phyloP scores from a whole-genome alignment of 305 asterid genomes.

The Fraxinus angustifolia region DNA sequence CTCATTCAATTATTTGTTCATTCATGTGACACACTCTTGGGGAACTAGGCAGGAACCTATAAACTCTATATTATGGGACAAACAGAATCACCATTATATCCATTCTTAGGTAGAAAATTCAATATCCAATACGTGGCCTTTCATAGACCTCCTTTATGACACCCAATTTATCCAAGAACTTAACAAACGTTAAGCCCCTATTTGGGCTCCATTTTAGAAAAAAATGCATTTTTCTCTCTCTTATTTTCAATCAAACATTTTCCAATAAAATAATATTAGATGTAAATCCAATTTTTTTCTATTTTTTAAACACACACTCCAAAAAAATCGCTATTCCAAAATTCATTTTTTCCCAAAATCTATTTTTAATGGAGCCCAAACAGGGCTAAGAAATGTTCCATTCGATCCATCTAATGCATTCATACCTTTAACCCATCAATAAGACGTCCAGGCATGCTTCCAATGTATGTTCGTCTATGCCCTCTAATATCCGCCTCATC shows the following conservation, averaged over 20 bases:
- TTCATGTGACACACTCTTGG: not conserved
- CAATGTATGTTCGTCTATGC: slow-evolving; percentile 94
- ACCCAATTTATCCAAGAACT: not conserved
- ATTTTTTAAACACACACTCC: no score
- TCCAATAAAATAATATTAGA: no score
- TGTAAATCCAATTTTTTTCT: no score
- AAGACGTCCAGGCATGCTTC: slow-evolving; percentile 99
- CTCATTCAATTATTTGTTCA: not conserved
- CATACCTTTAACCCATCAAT: slow-evolving; percentile 95
- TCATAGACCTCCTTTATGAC: slow-evolving; percentile 15
- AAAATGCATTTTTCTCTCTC: no score
- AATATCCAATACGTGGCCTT: slow-evolving; percentile 5
- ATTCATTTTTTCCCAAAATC: no score
- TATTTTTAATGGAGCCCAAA: no score
- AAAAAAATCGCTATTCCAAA: no score
- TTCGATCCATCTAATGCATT: slow-evolving; percentile 9
- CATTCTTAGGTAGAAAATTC: slow-evolving; percentile 6
- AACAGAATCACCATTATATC: not conserved
- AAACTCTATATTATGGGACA: slow-evolving; percentile 1
- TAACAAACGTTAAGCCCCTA: not conserved
- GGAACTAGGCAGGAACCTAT: not conserved
- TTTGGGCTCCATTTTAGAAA: no score
- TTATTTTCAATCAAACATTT: no score
- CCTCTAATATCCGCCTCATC: slow-evolving; percentile 99
- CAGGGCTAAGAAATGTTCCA: slow-evolving; percentile 5